Base-by-base conservation (phyloP, 1,139 yeast species). In the Sugiyamaella castrensis region DNA sequence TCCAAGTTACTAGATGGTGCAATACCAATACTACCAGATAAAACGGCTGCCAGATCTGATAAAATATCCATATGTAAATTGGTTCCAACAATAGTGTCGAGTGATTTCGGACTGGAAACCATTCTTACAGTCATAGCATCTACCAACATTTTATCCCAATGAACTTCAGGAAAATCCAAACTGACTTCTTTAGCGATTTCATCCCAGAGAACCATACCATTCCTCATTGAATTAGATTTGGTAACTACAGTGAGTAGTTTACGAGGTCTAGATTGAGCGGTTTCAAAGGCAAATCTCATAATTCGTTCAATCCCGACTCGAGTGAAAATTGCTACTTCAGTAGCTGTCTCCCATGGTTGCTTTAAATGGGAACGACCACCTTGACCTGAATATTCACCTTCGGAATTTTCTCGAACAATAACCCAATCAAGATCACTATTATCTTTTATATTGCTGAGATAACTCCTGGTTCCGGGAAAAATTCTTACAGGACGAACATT, bases 1-100 rank as follows among this genome's bases (percentile, higher is more conserved):
- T 97, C 98, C 87, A 91, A 88, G 81, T 91, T 91, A 72, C 96
- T 97, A 54, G 96, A 87, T 61, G 98, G 97, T 57, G 97, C 89
- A 71, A 91, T 82, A 73, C 98, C 98, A 66, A 89, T 80, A 68
- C 97, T 96, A 71, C 98, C 98, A 62, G 92, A 91, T 67, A 91
- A 80, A 72, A 97, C 98, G 53, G 96, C 86, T 60, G 95, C 87
- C 71, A 91, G 79, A 72, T 91, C 97, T 57, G 97, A 89, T 84
- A 91, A 83, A 73, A 91, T 91, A 50, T 68, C 97, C 79, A 98
- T 98, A 74, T 91, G 91, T 72, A 91, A 81, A 82, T 91, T 91
- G 65, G 98, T 98, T 95, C 92, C 91, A 62, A 91, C 98, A 87
- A 91, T 87, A 64, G 91, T 97, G 53, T 84, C 83, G 97, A 68